Percentiles rank a stretch among this genome's conserved stretches.
phyloP scores from a whole-genome alignment of 495 filamentous ascomycete species.

The Trichoderma virens region DNA sequence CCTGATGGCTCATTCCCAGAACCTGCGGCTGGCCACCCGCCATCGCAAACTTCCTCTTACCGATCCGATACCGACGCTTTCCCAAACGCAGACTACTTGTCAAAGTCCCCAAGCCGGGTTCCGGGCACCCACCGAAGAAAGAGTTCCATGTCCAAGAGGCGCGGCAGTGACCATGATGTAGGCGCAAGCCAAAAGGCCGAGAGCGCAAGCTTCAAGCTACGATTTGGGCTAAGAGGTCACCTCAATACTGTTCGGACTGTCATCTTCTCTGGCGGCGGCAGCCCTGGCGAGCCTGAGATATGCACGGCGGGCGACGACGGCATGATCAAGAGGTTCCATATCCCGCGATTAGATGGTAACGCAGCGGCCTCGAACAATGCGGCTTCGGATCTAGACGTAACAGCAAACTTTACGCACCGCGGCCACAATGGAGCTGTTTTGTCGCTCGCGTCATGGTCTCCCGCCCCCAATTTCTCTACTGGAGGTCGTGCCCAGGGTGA shows the following conservation, averaged over 20 bases:
- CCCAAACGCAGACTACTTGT: constrained; percentile 69
- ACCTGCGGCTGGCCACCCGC: constrained; percentile 28
- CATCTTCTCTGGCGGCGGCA: constrained; percentile 93
- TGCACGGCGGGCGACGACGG: constrained; percentile 96
- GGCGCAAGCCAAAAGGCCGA: constrained; percentile 47
- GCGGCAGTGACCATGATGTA: constrained; percentile 48
- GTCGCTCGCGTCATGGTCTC: constrained; percentile 76
- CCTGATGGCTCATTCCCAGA: constrained; percentile 59
- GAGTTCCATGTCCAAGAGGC: constrained; percentile 60
- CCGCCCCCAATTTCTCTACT: constrained; percentile 75
- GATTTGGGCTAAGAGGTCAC: constrained; percentile 86
- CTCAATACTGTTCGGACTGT: constrained; percentile 88
- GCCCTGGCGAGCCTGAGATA: constrained; percentile 89
- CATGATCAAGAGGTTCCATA: constrained; percentile 91
- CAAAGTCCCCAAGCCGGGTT: constrained; percentile 72
- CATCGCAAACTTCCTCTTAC: constrained; percentile 37
- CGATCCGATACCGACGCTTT: constrained; percentile 79
- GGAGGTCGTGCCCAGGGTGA: constrained; percentile 79
- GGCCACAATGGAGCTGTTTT: constrained; percentile 89
- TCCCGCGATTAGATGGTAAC: constrained; percentile 64
- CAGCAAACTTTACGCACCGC: constrained; percentile 87
- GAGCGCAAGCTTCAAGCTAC: constrained; percentile 73
- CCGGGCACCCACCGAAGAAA: constrained; percentile 70
- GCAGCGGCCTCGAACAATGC: constrained; percentile 42
- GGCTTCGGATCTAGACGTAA: constrained; percentile 76